phyloP scores from a whole-genome alignment of 352 stramenopile species.

The Pythium phragmiticola region DNA sequence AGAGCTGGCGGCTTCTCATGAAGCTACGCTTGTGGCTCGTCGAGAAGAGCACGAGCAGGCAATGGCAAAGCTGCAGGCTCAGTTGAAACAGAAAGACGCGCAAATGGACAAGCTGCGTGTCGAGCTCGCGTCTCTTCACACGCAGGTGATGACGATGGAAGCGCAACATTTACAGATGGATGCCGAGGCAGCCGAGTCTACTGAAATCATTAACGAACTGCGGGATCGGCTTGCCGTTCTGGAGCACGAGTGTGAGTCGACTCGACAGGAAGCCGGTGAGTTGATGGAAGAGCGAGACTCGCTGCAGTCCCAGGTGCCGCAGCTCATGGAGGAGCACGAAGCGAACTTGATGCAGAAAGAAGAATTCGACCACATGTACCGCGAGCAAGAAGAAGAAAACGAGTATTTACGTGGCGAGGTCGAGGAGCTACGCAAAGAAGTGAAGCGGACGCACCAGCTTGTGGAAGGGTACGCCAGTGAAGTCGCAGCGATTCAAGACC shows the following conservation, averaged over 20 bases:
- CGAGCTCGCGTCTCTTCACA: constrained; percentile 21
- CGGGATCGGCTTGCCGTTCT: constrained; percentile 13
- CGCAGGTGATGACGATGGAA: constrained; percentile 26
- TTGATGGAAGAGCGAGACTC: constrained; percentile 8
- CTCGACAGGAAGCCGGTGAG: constrained; percentile 1
- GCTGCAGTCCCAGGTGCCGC: constrained; percentile 6
- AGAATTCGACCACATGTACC: constrained; percentile 13
- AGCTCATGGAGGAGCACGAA: constrained; percentile 19
- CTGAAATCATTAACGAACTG: constrained; percentile 10
- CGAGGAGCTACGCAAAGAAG: constrained; percentile 7
- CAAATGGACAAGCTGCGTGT: constrained; percentile 19
- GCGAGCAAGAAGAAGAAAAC: constrained; percentile 13
- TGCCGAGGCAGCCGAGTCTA: constrained; percentile 15
- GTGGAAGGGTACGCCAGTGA: constrained; percentile 10
- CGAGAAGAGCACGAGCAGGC: constrained; percentile 7
- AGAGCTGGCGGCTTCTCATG: constrained; percentile 11
- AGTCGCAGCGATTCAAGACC: constrained; percentile 5
- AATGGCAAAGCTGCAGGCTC: not conserved
- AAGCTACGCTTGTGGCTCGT: constrained; percentile 6
- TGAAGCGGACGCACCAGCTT: constrained; percentile 7
- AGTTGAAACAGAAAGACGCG: constrained; percentile 6
- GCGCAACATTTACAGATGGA: constrained; percentile 22
- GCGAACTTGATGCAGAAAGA: constrained; percentile 10
- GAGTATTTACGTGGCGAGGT: constrained; percentile 14
- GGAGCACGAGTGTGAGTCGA: constrained; percentile 12